Evolutionary conservation across 768 basidiomycete species (phyloP).

Genomic region (Agrocybe pediades): DNA sequence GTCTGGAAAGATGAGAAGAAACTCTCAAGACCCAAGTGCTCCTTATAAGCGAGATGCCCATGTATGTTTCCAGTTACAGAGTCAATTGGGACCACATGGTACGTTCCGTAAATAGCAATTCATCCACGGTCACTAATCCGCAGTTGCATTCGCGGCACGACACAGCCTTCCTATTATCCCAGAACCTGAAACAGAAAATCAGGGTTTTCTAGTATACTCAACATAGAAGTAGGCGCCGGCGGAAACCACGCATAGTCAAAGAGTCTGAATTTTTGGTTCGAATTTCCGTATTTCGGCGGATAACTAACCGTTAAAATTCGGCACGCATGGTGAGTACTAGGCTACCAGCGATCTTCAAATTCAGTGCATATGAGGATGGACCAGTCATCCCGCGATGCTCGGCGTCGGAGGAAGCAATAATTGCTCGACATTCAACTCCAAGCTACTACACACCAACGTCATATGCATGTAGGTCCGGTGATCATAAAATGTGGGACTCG

Average conservation of each 20-base stretch:
- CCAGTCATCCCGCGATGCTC: background rate
- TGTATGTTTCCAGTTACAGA: background rate
- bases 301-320: too few relatives aligned
- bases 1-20: conserved; percentile 5
- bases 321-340: too few relatives aligned
- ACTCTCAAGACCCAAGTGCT: background rate
- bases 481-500: too few relatives aligned
- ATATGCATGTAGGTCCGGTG: too few relatives aligned
- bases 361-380: too few relatives aligned
- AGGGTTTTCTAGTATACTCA: background rate
- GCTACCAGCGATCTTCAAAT: too few relatives aligned
- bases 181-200: background rate
- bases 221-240: background rate
- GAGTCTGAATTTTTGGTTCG: too few relatives aligned
- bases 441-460: too few relatives aligned
- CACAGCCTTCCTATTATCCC: background rate
- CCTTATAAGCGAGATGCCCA: conserved; percentile 12
- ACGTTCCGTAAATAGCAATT: background rate
- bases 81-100: background rate
- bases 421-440: background rate
- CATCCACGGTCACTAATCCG: background rate
- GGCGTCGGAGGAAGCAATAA: background rate
- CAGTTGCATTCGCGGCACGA: background rate
- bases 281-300: too few relatives aligned
- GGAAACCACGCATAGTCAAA: too few relatives aligned